These are phyloP conservation scores for Parachaetomium inaequale DNA, from an alignment of 495 filamentous ascomycete genomes.

Conservation along the genomic window DNA sequence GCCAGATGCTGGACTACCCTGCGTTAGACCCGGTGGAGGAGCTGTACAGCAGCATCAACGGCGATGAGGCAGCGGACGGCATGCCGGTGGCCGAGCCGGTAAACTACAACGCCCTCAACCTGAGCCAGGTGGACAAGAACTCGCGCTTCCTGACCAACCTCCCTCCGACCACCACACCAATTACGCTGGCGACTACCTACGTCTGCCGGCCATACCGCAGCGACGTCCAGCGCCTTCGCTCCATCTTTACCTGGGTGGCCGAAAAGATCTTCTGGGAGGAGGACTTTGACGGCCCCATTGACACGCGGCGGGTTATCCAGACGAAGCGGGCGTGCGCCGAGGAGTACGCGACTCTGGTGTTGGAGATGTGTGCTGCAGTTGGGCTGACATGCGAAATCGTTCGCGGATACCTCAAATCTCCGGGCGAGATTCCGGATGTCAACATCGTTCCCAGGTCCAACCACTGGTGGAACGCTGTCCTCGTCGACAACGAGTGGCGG, in stretches of 20 bases:
- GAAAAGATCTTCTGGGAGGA: slow-evolving; percentile 98
- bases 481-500: slow-evolving; percentile 93
- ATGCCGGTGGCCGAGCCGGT: slow-evolving; percentile 76
- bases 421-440: slow-evolving; percentile 77
- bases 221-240: slow-evolving; percentile 86
- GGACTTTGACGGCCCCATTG: slow-evolving; percentile 72
- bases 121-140: slow-evolving; percentile 89
- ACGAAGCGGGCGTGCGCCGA: slow-evolving; percentile 80
- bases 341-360: slow-evolving; percentile 82
- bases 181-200: slow-evolving; percentile 83
- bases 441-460: slow-evolving; percentile 76
- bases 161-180: slow-evolving; percentile 83
- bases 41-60: slow-evolving; percentile 77
- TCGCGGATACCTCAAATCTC: slow-evolving; percentile 82
- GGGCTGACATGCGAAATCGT: slow-evolving; percentile 83
- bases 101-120: slow-evolving; percentile 74
- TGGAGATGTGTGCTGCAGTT: slow-evolving; percentile 90
- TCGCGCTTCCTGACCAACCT: slow-evolving; percentile 84
- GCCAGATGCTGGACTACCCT: slow-evolving; percentile 89
- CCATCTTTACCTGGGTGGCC: slow-evolving; percentile 95
- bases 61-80: slow-evolving; percentile 85
- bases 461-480: slow-evolving; percentile 97
- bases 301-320: slow-evolving; percentile 78
- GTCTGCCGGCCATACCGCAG: slow-evolving; percentile 93
- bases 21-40: slow-evolving; percentile 86